Evolutionary conservation across 306 rosid genomes (phyloP), one percentile per base, ranked within the genome.

Genomic region (Sicyos baderoa): DNA sequence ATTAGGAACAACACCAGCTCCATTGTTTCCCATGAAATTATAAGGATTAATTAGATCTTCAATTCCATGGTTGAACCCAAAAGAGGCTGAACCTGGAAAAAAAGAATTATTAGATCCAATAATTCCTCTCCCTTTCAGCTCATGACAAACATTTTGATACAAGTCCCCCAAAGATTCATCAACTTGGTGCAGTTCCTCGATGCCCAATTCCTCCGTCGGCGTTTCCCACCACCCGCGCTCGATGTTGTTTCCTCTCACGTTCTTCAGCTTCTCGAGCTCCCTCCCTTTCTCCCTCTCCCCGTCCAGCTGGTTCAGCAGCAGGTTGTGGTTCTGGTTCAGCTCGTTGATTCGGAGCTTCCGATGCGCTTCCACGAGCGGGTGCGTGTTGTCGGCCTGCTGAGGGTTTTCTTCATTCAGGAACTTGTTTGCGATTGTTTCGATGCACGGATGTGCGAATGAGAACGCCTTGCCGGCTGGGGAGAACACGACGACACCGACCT

Each of bases 401-500:
- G 74, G 48, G 52, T 11, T 49, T 35, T 16, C 16, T 25, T 66
- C 51, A 2, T 35, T 35, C 42, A 50, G 3, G 29, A 53, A 67
- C 3, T 67, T 62, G 27, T 79, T 71, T n/a, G 74, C 32, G 5
- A 79, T 55, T 1, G 54, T 4, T 7, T 82, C 79, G 1, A 79
- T 32, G 1, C 78, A 76, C 1, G 86, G 83, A 14, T 71, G 70
- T 0, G 70, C 77, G 14, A 65, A 82, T 0, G 83, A 74, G 29
- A 74, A 82, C 0, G 86, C 77, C 29, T 79, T 79, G 0, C 86
- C 84, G 4, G 81, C 54, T 0, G 84, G 84, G 0, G 86, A 79
- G n/a, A 76, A 76, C 3, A 75, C 58, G 40, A 73, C 66, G 0
- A 82, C 62, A 0, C 71, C 82, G 4, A 82, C 71, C 52, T 82